Conservation (phyloP, 257 asterid genomes). For the Solanum medicagineum region DNA sequence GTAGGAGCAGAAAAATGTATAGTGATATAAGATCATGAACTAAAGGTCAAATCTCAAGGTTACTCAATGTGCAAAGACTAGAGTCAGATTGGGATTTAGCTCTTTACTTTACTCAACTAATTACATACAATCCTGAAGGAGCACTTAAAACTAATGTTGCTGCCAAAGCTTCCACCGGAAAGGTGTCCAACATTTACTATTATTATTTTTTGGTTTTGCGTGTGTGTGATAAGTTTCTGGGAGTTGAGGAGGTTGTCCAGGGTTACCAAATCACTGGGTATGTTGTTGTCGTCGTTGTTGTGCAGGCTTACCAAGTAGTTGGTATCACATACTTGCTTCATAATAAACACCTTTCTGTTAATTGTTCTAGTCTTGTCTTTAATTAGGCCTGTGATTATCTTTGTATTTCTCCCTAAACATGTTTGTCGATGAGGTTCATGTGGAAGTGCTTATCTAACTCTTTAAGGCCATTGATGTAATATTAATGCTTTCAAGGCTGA, state of each 20-base stretch:
- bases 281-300: no score
- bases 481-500: conserved; percentile 50
- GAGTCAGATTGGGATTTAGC: neutral
- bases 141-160: neutral
- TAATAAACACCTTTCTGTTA: neutral
- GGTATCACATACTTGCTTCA: neutral
- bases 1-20: neutral
- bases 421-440: neutral
- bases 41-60: neutral
- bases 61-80: neutral
- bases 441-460: neutral
- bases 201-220: neutral
- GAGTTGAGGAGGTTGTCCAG: neutral
- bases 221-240: neutral
- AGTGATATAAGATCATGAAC: neutral
- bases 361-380: neutral
- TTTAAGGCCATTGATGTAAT: neutral
- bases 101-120: neutral
- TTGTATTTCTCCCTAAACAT: neutral
- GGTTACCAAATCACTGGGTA: neutral
- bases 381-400: neutral
- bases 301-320: neutral
- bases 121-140: neutral
- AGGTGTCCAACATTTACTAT: neutral
- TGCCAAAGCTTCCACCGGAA: neutral